Base-by-base conservation (phyloP, 306 rosid genomes). In the Datisca glomerata region DNA sequence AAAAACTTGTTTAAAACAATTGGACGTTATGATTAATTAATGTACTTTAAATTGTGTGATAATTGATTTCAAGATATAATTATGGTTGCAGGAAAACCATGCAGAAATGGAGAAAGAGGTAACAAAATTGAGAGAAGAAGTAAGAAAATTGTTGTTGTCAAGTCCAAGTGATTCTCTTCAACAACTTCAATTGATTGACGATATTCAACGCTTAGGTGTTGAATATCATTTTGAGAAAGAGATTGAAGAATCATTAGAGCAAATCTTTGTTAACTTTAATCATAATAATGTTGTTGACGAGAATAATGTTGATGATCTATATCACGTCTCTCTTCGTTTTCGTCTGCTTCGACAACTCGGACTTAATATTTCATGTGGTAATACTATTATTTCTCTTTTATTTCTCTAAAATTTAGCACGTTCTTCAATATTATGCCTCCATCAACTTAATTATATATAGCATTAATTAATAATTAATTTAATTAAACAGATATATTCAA, bases 301-400 rank as follows among this genome's bases (percentile, higher is more conserved):
- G n/a, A n/a, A n/a, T n/a, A n/a, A n/a, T n/a, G n/a, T n/a, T n/a
- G 27, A 4, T 42, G 47, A 20, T 42, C 15, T 20, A 18, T 19
- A 42, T 28, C 1, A 4, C 14, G 47, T 21, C n/a, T 20, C 47
- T 17, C 47, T 42, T 20, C 25, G 47, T 3, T 42, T 42, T 42
- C 47, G 45, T 2, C 23, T 17, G 21, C 45, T 41, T 41, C 12
- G 45, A 41, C 45, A 41, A 41, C 23, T 16, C 19, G 47, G 47
- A 10, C 10, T 18, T 9, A 42, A 42, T 10, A 22, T 42, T 1
- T 42, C 47, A 18, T 5, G 47, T 41, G 47, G 47, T 41, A 37
- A 17, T 7, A 25, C 31, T 25, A 25, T 4, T 25, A 4, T 25
- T 25, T 25, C 4, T 25, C 8, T 25, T 25, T 8, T 8, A 4